Base-by-base conservation (phyloP, 805 yeast species). In the Lachancea sp. region DNA sequence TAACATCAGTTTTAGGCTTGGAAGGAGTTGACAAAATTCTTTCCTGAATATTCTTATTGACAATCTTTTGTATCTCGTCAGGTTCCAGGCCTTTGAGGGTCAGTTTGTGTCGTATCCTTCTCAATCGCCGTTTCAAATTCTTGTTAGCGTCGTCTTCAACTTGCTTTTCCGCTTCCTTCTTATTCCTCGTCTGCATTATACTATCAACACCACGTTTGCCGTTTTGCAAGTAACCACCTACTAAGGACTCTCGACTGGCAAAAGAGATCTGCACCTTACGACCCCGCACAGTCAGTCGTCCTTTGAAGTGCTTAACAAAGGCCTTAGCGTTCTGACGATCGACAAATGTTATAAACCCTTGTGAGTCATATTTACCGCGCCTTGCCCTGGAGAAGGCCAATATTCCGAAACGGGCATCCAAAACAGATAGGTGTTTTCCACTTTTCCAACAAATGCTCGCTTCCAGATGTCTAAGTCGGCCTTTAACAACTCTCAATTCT, bases 321-420 rank as follows among this genome's bases (percentile, higher is more conserved):
- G 33, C 15, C 5, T 19, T 12, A 3, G 61, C 58, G 9, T 24
- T 22, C 2, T 25, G 32, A 5, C 32, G 35, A 26, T 43, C 38
- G 2, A 24, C 24, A 36, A 60, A 60, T 2, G 64, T 57, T 3
- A 60, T 34, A 28, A 58, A 58, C 23, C 56, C 54, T 30, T 50
- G 53, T 12, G 46, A 47, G 3, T 31, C 20, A 25, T 54, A 18
- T 12, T 31, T 38, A 1, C 20, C 17, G 16, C 50, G 40, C 2
- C 42, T 41, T 3, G 57, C 50, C 15, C 41, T 29, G 5, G 55
- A 54, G 12, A 53, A 45, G 6, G 36, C 35, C 13, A 49, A 25
- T 8, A 55, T 48, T 22, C 48, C 47, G 23, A 41, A 34, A n/a
- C 29, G 30, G n/a, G 40, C 38, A 43, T 57, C 60, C 18, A 54